Percentiles rank a stretch among this genome's conserved stretches.
Evolutionary conservation across 2,329 filamentous ascomycete genomes (phyloP).

Genomic region (Calonectria montana): DNA sequence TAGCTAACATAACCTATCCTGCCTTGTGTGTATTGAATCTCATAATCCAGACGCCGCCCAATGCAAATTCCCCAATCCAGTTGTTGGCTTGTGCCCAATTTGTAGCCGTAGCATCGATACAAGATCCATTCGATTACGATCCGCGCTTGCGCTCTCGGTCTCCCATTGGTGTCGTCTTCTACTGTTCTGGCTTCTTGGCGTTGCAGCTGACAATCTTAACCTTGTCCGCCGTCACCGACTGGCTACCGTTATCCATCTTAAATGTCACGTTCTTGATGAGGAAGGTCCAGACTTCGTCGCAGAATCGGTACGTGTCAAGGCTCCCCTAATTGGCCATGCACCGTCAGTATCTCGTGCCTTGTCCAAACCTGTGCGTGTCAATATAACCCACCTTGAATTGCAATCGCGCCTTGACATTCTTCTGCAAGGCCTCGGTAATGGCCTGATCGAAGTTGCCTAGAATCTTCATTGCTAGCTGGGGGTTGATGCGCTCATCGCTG

Average conservation of each 20-base stretch:
- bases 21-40: conserved; percentile 19
- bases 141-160: not conserved
- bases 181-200: conserved; percentile 72
- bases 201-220: conserved; percentile 99
- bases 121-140: not conserved
- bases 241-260: conserved; percentile 87
- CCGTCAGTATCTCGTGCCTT: conserved; percentile 14
- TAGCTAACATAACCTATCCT: conserved; percentile 15
- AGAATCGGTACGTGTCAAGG: conserved; percentile 98
- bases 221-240: conserved; percentile 83
- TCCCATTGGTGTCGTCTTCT: not conserved
- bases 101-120: conserved; percentile 17
- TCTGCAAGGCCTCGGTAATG: conserved; percentile 89
- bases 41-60: conserved; percentile 40
- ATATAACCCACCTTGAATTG: conserved; percentile 86
- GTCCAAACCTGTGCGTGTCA: not conserved
- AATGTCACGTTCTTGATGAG: conserved; percentile 99
- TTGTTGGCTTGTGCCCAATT: conserved; percentile 32
- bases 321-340: conserved; percentile 73
- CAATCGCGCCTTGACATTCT: conserved; percentile 90
- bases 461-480: conserved; percentile 98
- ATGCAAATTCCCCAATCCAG: conserved; percentile 33
- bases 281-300: conserved; percentile 99
- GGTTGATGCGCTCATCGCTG: conserved; percentile 93
- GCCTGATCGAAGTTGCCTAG: conserved; percentile 94